A percentile compares a stretch with the other conserved stretches of the same genome.
phyloP scores from a whole-genome alignment of 768 basidiomycete species.

The Mycena haematopus region DNA sequence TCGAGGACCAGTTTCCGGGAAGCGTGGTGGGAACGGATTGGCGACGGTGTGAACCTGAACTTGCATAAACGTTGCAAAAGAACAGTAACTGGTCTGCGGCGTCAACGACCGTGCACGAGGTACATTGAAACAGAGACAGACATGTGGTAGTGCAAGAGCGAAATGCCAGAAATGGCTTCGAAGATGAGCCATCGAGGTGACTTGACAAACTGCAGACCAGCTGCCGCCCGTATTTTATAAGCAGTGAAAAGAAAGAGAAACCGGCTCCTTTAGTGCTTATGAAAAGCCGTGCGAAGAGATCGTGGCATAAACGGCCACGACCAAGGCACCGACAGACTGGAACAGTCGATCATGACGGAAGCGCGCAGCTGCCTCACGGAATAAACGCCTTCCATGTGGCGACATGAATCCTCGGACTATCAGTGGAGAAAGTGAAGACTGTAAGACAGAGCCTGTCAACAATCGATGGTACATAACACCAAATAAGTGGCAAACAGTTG shows the following conservation, averaged over 20 bases:
- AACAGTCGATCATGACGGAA: not conserved
- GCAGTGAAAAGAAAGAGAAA: not conserved
- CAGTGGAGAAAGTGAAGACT: too few species aligned
- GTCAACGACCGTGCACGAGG: not conserved
- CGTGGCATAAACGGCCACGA: not conserved
- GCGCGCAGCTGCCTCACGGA: not conserved
- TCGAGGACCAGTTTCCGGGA: constrained; percentile 60
- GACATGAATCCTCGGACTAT: too few species aligned
- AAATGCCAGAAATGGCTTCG: not conserved
- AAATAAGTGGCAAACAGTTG: too few species aligned
- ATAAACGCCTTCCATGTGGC: not conserved
- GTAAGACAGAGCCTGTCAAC: too few species aligned
- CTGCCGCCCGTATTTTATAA: not conserved
- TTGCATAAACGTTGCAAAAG: not conserved
- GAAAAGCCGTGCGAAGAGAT: not conserved
- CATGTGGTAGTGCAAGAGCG: not conserved
- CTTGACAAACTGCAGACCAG: not conserved
- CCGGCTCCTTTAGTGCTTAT: not conserved
- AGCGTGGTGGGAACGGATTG: constrained; percentile 50
- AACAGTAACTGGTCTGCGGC: not conserved
- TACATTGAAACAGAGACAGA: not conserved
- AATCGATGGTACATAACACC: too few species aligned
- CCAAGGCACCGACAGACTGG: not conserved
- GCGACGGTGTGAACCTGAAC: constrained; percentile 37
- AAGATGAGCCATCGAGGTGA: not conserved